Base-by-base conservation (phyloP, 2,329 filamentous ascomycete genomes). In the Aspergillus sp. region DNA sequence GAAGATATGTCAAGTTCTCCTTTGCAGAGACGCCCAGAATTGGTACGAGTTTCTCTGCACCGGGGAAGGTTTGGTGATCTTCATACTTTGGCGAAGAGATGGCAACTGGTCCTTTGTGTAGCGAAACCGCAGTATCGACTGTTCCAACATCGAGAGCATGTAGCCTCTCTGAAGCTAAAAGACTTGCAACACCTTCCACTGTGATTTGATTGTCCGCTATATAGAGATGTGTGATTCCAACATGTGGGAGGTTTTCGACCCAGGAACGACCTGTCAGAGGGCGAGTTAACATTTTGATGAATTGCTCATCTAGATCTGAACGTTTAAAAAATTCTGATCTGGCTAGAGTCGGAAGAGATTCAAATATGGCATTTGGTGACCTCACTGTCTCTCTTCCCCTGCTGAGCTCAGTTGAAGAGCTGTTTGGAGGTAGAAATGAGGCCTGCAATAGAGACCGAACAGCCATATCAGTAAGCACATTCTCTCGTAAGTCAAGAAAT, bases 211-310 rank as follows among this genome's bases (percentile, higher is more conserved):
- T 83, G 6, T 72, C 71, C 4, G 78, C 70, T 10, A 83, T 70
- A 52, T 79, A 81, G 2, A 83, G 62, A 61, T 83, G 79, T 0
- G 79, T 82, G 32, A 82, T 72, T 2, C 80, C 80, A 7, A 68
- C 64, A 52, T 75, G 68, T 19, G 74, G 69, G 1, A 75, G 65
- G 49, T 79, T 72, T 51, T 82, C 78, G 27, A 82, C 72, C 32
- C 75, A 72, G 28, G 79, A 70, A 39, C 74, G 71, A 7, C 73
- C 74, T 11, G 77, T 70, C 34, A 79, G 74, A 1, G 69, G 68
- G 19, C 63, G 65, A 1, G 73, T 75, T 32, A 79, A 66, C 9
- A 71, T 62, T 42, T 66, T 69, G 6, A 76, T 61, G 19, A 82
- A 65, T 39, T 73, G 75, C 28, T 70, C 63, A 50, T 81, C 78